Evolutionary conservation across 495 filamentous ascomycete species (phyloP).

Genomic region (Tuber indicum): DNA sequence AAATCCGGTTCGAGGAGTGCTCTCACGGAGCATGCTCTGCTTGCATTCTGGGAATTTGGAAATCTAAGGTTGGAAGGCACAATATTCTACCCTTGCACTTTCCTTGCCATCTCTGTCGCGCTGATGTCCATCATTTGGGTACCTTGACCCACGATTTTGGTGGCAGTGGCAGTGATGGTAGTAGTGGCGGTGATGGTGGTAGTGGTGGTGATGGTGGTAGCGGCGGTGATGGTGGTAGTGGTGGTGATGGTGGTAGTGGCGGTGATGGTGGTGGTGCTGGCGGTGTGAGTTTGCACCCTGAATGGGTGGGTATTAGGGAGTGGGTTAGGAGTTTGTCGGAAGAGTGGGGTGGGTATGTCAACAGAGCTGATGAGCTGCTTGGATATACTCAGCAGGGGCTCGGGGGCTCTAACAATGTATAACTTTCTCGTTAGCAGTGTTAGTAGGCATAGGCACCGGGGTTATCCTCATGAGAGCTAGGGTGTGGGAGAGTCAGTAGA

Average conservation of each 20-base stretch:
- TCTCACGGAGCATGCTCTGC: not conserved
- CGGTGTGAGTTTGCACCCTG: too few species aligned
- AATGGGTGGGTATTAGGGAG: not conserved
- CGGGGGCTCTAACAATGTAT: not conserved
- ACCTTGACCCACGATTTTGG: not conserved
- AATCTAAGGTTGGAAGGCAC: not conserved
- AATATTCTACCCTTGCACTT: not conserved
- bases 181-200: too few species aligned
- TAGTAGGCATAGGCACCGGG: too few species aligned
- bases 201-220: too few species aligned
- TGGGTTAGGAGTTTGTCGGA: not conserved
- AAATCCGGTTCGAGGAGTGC: not conserved
- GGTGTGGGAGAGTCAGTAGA: too few species aligned
- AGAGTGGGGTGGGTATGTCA: not conserved
- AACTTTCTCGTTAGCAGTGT: not conserved
- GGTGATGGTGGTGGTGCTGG: too few species aligned
- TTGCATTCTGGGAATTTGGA: not conserved
- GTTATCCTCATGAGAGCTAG: too few species aligned
- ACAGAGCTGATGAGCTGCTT: not conserved
- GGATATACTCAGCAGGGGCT: not conserved
- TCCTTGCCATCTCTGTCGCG: not conserved
- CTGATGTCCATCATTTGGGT: not conserved
- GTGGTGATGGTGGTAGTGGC: too few species aligned
- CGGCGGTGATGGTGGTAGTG: too few species aligned
- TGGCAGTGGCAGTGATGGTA: not conserved